Evolutionary conservation across 352 stramenopile genomes (phyloP), one percentile per base, ranked within the genome.

Genomic region (Pythium dissotocum): DNA sequence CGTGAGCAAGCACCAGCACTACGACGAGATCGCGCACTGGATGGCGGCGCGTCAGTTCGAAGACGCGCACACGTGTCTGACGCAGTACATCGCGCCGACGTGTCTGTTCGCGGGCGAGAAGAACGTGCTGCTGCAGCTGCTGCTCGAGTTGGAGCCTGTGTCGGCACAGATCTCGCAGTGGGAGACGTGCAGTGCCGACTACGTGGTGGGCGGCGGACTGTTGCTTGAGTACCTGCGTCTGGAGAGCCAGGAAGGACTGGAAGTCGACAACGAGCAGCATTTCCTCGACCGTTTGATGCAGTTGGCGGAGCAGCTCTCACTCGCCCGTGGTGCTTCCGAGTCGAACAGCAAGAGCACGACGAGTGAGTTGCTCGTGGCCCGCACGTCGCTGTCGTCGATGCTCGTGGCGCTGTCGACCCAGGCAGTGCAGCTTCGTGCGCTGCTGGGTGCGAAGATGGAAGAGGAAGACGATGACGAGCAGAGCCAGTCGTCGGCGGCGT

Each of bases 1-100:
- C 8, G 72, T 83, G 4, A 70, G 63, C 28, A 83, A 80, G 63
- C 75, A 74, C 48, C 77, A 87, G 46, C 76, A 76, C 49, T 79
- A 84, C 42, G 76, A 88, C 24, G 85, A 90, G 72, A 90, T 93
- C 65, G 81, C 80, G 18, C 79, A 92, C 65, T 93, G 83, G 82
- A 88, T 93, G 57, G 76, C 78, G 42, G 82, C 85, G 18, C 74
- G 69, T 12, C 73, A 75, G 36, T 93, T 77, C 33, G 80, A 91
- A 56, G 74, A 82, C 59, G 87, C 87, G 33, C 87, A 95, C 65
- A 65, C 72, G 30, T 85, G 80, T 14, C 54, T 95, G 2, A 74
- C 90, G 48, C 73, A 71, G 12, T 76, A 87, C 58, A 76, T 95
- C 30, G 85, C 85, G 1, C 76, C 83, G 58, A 65, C 64, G 6